These are phyloP conservation scores for Syncephalis fuscata DNA, from an alignment of 371 early-diverging fungal species.

Conservation along the genomic window DNA sequence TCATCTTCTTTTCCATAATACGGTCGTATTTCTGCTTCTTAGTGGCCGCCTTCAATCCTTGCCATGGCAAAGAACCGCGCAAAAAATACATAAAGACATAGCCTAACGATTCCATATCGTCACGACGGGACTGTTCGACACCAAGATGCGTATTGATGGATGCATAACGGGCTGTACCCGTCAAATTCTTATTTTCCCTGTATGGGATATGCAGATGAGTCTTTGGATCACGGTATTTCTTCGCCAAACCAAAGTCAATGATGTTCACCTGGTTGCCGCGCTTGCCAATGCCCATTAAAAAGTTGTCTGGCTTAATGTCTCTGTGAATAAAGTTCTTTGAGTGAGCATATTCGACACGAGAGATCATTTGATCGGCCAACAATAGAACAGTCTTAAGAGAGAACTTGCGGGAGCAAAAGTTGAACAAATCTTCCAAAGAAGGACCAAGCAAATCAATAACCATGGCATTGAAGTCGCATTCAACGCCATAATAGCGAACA, in stretches of 20 bases:
- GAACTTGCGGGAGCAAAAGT: constrained; percentile 95
- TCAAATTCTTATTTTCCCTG: constrained; percentile 95
- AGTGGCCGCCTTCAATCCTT: constrained; percentile 94
- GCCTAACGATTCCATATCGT: constrained; percentile 98
- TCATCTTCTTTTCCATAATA: constrained; percentile 99
- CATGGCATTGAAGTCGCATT: constrained; percentile 90
- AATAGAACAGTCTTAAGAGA: constrained; percentile 95
- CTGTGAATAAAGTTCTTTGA: constrained; percentile 70
- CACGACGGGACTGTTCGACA: constrained; percentile 97
- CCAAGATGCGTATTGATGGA: constrained; percentile 98
- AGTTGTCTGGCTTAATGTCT: constrained; percentile 97
- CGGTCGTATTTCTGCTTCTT: constrained; percentile 99
- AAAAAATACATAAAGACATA: constrained; percentile 99
- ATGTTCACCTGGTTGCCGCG: constrained; percentile 93
- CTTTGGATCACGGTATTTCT: constrained; percentile 93
- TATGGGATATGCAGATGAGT: constrained; percentile 96
- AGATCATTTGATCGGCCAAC: constrained; percentile 95
- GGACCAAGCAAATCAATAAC: constrained; percentile 99
- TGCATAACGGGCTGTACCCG: constrained; percentile 99
- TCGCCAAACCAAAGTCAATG: constrained; percentile 99
- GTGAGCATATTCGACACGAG: constrained; percentile 95
- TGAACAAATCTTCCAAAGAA: constrained; percentile 96
- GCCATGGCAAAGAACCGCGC: constrained; percentile 99
- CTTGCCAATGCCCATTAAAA: constrained; percentile 94
- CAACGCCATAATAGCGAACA: constrained; percentile 85